Base-by-base conservation (phyloP, 805 yeast genomes). In the Pichia paraexigua region DNA sequence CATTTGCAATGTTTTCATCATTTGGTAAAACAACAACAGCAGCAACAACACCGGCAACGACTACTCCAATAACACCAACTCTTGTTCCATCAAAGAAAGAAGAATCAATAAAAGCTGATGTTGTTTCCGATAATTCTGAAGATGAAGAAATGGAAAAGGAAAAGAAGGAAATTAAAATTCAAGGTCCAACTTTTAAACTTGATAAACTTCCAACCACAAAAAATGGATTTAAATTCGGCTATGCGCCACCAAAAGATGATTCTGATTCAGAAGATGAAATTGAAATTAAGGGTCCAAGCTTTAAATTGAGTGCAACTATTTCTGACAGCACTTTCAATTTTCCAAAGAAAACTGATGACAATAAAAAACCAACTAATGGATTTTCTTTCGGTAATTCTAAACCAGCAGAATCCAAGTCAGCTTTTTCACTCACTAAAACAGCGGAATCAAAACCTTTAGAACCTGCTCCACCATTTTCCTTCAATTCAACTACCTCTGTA, bases 201-300 rank as follows among this genome's bases (percentile, higher is more conserved):
- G 66, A 61, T 10, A 59, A 69, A 30, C 71, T 76, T 18, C 83
- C 83, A 49, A 74, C 74, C 5, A 71, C 78, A 2, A 70, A 71
- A 3, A 71, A 73, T n/a, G 78, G 76, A 7, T 80, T 80, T 63
- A 70, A 73, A 28, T 74, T 80, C 52, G 72, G 71, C 18, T 52
- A 60, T 24, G 68, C 58, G 22, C 68, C 71, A 5, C 63, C 65
- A 27, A 63, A 62, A 20, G 67, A 63, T 41, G 63, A 54, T 17
- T 59, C 76, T 48, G 83, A 78, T 44, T 73, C 79, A 0, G 87
- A 81, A 35, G 80, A 81, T 21, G 86, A 81, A 39, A 66, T 82
- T 25, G 83, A 82, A 62, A 76, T 85, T 28, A 79, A 86, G 64
- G 95, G 95, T 1, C 95, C 95, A 21, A 67, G 73, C 15, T 87